Conservation (phyloP, 306 rosid genomes). For the Boehmeria nivea region DNA sequence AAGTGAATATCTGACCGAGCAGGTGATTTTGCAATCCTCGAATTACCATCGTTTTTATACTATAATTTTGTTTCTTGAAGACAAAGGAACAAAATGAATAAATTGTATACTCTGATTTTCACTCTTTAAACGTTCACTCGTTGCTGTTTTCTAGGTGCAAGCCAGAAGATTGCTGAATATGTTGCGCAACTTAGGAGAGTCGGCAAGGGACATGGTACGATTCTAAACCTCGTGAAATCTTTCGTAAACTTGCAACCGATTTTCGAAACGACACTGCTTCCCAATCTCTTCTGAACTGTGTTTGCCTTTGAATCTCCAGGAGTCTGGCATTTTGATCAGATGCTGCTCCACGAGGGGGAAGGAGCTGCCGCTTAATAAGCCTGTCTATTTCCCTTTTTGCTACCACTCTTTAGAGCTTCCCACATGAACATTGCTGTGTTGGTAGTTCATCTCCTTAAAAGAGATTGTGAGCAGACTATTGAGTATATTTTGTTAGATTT, state of each 20-base stretch:
- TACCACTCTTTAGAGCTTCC: too few species aligned
- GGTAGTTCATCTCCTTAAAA: too few species aligned
- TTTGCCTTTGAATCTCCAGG: slow-evolving; percentile 38
- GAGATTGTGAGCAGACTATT: too few species aligned
- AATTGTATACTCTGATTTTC: not conserved
- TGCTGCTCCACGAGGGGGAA: slow-evolving; percentile 41
- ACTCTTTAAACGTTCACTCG: not conserved
- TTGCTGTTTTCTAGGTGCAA: slow-evolving; percentile 46
- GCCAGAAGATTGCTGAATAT: slow-evolving; percentile 78
- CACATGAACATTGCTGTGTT: too few species aligned
- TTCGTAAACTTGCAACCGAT: not conserved
- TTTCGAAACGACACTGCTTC: slow-evolving; percentile 5
- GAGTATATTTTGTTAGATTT: too few species aligned
- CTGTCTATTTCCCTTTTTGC: slow-evolving; percentile 5
- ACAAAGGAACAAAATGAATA: too few species aligned
- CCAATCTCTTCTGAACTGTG: not conserved
- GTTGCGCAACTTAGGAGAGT: slow-evolving; percentile 95
- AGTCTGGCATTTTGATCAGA: slow-evolving; percentile 96
- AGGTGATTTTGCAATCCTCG: slow-evolving; percentile 39
- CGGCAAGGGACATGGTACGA: slow-evolving; percentile 89
- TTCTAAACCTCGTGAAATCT: not conserved
- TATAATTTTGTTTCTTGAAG: not conserved
- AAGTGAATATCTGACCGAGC: slow-evolving; percentile 65
- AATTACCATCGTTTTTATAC: not conserved
- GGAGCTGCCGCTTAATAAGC: slow-evolving; percentile 34